Percentiles rank a stretch among this genome's conserved stretches.
Conservation (phyloP, 176 grass and related monocot genomes). For the Carex cristatella region DNA sequence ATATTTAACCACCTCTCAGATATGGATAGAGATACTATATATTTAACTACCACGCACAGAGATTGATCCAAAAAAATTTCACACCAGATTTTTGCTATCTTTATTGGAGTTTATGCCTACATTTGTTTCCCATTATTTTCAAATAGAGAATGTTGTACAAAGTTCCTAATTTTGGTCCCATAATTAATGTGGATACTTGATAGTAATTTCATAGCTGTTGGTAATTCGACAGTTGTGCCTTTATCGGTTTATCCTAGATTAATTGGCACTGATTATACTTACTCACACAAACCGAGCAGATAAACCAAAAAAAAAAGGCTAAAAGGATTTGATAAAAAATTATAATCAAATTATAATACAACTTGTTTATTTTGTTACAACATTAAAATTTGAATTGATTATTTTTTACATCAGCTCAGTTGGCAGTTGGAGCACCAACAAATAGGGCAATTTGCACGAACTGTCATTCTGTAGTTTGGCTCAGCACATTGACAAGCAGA, state of each 20-base stretch:
- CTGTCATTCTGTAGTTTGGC: conserved; percentile 66
- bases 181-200: background rate
- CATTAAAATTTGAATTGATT: background rate
- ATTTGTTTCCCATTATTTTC: background rate
- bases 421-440: conserved; percentile 36
- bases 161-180: background rate
- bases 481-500: conserved; percentile 47
- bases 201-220: background rate
- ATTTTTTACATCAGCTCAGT: conserved; percentile 27
- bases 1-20: background rate
- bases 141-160: background rate
- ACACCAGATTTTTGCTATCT: background rate
- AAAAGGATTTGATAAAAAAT: background rate
- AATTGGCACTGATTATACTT: conserved; percentile 2
- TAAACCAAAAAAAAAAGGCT: background rate
- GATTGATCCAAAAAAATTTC: background rate
- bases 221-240: background rate
- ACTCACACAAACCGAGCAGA: background rate
- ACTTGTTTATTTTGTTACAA: background rate
- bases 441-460: conserved; percentile 54
- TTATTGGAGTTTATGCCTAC: background rate
- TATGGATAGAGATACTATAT: background rate
- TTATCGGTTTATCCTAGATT: background rate
- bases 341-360: background rate
- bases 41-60: background rate